Evolutionary conservation across 2,329 filamentous ascomycete species (phyloP).

Genomic region (Neonectria punicea): DNA sequence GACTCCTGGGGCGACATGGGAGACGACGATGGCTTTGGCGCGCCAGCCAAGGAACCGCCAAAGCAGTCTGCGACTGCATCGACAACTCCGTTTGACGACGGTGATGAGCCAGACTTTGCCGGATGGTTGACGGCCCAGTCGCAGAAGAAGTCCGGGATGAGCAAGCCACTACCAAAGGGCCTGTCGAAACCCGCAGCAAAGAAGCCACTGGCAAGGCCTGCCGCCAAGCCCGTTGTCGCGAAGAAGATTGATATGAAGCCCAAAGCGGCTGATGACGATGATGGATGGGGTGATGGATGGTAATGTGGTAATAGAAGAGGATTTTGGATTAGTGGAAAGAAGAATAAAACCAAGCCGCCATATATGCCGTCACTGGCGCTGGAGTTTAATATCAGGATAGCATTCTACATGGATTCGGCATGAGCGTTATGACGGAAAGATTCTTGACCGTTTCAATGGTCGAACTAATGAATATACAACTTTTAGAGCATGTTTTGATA

Average conservation of each 20-base stretch:
- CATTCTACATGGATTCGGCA: constrained; percentile 16
- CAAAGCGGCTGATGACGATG: constrained; percentile 66
- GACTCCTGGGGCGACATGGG: constrained; percentile 82
- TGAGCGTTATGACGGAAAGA: constrained; percentile 27
- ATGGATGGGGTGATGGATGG: constrained; percentile 76
- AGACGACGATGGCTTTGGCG: constrained; percentile 60
- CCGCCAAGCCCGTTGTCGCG: constrained; percentile 55
- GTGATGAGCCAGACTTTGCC: constrained; percentile 90
- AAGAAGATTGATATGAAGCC: constrained; percentile 79
- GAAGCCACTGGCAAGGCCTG: constrained; percentile 56
- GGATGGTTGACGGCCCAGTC: constrained; percentile 93
- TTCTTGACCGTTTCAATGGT: constrained; percentile 1
- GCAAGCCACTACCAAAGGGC: constrained; percentile 84
- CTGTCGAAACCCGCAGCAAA: constrained; percentile 69
- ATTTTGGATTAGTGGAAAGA: neutral
- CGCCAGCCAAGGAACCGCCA: constrained; percentile 37
- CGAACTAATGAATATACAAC: constrained; percentile 15
- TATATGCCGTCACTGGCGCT: constrained; percentile 23
- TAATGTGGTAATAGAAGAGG: constrained; percentile 42
- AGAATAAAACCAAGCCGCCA: constrained; percentile 5
- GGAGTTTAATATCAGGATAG: constrained; percentile 35
- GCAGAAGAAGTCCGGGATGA: constrained; percentile 70
- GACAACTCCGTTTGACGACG: constrained; percentile 75
- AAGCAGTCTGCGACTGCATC: constrained; percentile 49
- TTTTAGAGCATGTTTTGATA: neutral